These are phyloP conservation scores for Rutidosis leptorrhynchoides DNA, from an alignment of 129 eudicot species.

Conservation along the genomic window DNA sequence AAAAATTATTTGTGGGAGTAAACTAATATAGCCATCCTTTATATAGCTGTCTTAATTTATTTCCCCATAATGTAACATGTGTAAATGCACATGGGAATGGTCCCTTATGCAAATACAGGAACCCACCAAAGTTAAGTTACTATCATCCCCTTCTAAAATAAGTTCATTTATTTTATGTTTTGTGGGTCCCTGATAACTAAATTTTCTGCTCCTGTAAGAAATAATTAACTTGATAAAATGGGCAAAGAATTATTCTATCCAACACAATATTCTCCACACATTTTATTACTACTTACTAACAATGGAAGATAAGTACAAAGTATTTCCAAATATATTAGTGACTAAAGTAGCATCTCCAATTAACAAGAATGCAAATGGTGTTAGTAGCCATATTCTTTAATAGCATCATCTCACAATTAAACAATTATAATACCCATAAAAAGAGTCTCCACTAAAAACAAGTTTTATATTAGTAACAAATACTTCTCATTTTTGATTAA, in stretches of 20 bases:
- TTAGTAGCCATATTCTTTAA: constrained; percentile 6
- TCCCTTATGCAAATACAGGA: constrained; percentile 26
- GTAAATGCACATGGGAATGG: constrained; percentile 32
- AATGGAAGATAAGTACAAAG: constrained; percentile 10
- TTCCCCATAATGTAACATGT: constrained; percentile 19
- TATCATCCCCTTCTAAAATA: constrained; percentile 19
- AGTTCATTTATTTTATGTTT: constrained; percentile 8
- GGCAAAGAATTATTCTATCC: constrained; percentile 36
- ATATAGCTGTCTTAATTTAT: constrained; percentile 31
- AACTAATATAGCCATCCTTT: constrained; percentile 24
- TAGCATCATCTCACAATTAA: not conserved
- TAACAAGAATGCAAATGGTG: not conserved
- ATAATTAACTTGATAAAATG: constrained; percentile 20
- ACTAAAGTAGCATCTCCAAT: constrained; percentile 14
- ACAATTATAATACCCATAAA: not conserved
- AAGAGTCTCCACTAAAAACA: not conserved
- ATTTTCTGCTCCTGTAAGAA: constrained; percentile 13
- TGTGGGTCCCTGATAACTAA: constrained; percentile 26
- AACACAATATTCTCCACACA: constrained; percentile 17
- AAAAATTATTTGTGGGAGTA: constrained; percentile 1
- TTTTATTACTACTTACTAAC: constrained; percentile 18
- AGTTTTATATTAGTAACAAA: not conserved
- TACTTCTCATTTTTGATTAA: not conserved
- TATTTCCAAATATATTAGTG: not conserved
- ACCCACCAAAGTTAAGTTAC: constrained; percentile 25